phyloP scores from a whole-genome alignment of 495 filamentous ascomycete genomes.

The Aspergillus funiculosus region DNA sequence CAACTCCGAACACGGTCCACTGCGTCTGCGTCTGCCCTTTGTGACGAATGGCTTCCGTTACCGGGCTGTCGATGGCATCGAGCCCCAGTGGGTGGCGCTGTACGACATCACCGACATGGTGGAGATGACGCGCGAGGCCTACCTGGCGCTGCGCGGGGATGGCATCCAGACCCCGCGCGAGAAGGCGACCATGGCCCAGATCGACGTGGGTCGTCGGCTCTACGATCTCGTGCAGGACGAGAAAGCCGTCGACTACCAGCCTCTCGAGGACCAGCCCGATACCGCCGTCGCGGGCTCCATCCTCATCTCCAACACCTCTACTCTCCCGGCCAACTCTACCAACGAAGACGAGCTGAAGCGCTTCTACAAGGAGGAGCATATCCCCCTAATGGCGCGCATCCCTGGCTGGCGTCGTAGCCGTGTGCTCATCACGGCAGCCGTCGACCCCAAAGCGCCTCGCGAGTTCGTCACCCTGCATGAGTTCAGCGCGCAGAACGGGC shows the following conservation, averaged over 20 bases:
- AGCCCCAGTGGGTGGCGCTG: slow-evolving; percentile 66
- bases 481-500: slow-evolving; percentile 57
- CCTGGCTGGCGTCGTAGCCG: slow-evolving; percentile 71
- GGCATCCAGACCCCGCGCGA: slow-evolving; percentile 66
- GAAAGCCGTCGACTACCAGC: slow-evolving; percentile 47
- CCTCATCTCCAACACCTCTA: slow-evolving; percentile 55
- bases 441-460: slow-evolving; percentile 43
- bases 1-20: slow-evolving; percentile 81
- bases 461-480: slow-evolving; percentile 66
- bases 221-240: slow-evolving; percentile 56
- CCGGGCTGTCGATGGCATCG: slow-evolving; percentile 52
- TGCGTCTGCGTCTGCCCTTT: slow-evolving; percentile 66
- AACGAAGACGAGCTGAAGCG: slow-evolving; percentile 52
- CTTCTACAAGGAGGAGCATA: slow-evolving; percentile 71
- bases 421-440: slow-evolving; percentile 53
- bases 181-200: slow-evolving; percentile 67
- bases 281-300: slow-evolving; percentile 55
- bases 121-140: slow-evolving; percentile 57
- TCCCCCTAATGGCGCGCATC: slow-evolving; percentile 62
- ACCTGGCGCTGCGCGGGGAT: slow-evolving; percentile 58
- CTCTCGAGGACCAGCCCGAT: slow-evolving; percentile 52
- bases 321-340: slow-evolving; percentile 46
- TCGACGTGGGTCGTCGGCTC: slow-evolving; percentile 62
- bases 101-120: slow-evolving; percentile 76
- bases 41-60: slow-evolving; percentile 72